These are phyloP conservation scores for Diaporthe caulivora DNA, from an alignment of 2,329 filamentous ascomycete genomes.

Conservation along the genomic window DNA sequence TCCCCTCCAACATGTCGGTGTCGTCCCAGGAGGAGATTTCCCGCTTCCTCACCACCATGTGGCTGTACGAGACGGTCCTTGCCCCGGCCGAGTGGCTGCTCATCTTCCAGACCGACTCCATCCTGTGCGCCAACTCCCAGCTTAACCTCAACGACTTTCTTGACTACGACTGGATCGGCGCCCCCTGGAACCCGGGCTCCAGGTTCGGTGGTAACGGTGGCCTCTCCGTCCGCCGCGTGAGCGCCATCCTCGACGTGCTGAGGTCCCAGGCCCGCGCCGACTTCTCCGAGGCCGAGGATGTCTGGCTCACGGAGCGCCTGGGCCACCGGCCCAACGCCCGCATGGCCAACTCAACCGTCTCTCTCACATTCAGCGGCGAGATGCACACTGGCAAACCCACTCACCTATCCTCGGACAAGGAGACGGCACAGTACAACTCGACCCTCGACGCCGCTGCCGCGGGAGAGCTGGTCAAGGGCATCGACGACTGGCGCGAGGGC, in stretches of 20 bases:
- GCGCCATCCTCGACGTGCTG: slow-evolving; percentile 62
- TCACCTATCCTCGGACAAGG: slow-evolving; percentile 37
- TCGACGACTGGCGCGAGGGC: slow-evolving; percentile 54
- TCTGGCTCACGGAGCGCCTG: slow-evolving; percentile 66
- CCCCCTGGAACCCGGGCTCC: slow-evolving; percentile 56
- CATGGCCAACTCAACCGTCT: slow-evolving; percentile 54
- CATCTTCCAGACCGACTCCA: slow-evolving; percentile 67
- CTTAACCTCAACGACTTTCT: slow-evolving; percentile 66
- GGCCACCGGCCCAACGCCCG: slow-evolving; percentile 60
- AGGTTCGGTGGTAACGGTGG: slow-evolving; percentile 66
- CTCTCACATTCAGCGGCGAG: slow-evolving; percentile 41
- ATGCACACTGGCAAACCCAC: slow-evolving; percentile 38
- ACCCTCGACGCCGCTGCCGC: slow-evolving; percentile 41
- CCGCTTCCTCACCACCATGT: slow-evolving; percentile 61
- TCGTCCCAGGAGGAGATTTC: slow-evolving; percentile 61
- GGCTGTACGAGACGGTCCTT: slow-evolving; percentile 66
- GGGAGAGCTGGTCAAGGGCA: slow-evolving; percentile 57
- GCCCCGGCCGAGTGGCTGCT: slow-evolving; percentile 66
- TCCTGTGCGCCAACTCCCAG: slow-evolving; percentile 67
- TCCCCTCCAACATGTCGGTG: slow-evolving; percentile 62
- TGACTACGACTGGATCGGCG: slow-evolving; percentile 66
- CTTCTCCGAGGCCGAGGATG: slow-evolving; percentile 64
- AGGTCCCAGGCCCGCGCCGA: slow-evolving; percentile 63
- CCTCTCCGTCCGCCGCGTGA: slow-evolving; percentile 65
- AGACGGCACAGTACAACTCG: slow-evolving; percentile 38